Base-by-base conservation (phyloP, 495 filamentous ascomycete genomes). In the Podospora sp. region DNA sequence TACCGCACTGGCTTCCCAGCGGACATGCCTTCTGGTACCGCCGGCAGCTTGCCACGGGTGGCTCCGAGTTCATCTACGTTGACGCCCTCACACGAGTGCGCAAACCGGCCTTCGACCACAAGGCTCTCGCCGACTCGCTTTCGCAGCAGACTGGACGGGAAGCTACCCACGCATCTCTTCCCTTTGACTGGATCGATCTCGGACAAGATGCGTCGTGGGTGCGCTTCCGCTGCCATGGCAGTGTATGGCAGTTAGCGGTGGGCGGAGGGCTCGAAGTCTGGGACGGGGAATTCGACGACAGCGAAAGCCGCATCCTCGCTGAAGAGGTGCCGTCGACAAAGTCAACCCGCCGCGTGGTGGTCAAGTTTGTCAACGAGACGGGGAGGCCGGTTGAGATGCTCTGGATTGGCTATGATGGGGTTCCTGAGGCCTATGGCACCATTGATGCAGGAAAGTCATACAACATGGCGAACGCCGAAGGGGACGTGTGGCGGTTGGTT, bases 1-100 rank as follows among this genome's bases (percentile, higher is more conserved):
- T 33, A 18, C 49, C 75, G 2, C 58, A 36, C 27, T 61, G 58
- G 58, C 58, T 61, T 20, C 58, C 25, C 27, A 18, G 27, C n/a
- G 58, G 58, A 20, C 8, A 25, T 22, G 29, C 25, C 8, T 61
- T 61, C 58, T 61, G 58, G 58, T 61, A 61, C 58, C 22, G 18
- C 14, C 58, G 27, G 33, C 25, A 61, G 29, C 18, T 33, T 22
- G 58, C 24, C 18, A 20, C 58, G 24, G 24, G 24, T 33, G 33
- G 33, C 25, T 61, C 27, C 58, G 58, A 61, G 58, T 61, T 61
- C 20, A 22, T 61, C 27, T 20, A 33, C n/a, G 58, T 61, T 29
- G 33, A 36, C 58, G 24, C 24, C 58, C 18, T 29, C 18, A 16
- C 24, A 25, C 24, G 58, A n/a, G 33, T 36, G 14, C 24, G 27